Evolutionary conservation across 805 yeast genomes (phyloP).

Genomic region (Naumovozyma dairenensis): DNA sequence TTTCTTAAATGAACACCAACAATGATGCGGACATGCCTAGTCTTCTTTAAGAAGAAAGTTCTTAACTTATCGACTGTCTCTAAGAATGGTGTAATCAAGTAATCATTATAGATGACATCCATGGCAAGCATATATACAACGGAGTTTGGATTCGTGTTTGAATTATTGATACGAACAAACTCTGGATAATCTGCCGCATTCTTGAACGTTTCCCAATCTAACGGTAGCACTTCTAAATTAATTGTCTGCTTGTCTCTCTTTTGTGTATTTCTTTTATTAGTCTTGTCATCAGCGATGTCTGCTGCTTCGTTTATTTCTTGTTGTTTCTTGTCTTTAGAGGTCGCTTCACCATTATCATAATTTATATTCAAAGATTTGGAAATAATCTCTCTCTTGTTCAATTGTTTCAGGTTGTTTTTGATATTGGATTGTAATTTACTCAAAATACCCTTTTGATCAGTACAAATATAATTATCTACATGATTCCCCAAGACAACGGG

Average conservation of each 20-base stretch:
- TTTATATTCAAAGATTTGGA: conserved; percentile 8
- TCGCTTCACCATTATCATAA: not conserved
- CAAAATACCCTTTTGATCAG: conserved; percentile 28
- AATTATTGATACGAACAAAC: not conserved
- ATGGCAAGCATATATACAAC: conserved; percentile 23
- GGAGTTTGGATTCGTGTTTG: conserved; percentile 1
- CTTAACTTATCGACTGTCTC: conserved; percentile 15
- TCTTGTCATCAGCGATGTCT: not conserved
- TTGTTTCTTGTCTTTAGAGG: not conserved
- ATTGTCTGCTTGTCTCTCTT: conserved; percentile 2
- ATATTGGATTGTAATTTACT: conserved; percentile 21
- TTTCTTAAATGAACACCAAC: conserved; percentile 28
- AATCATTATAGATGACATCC: conserved; percentile 31
- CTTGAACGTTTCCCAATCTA: conserved; percentile 28
- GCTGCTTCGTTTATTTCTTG: not conserved
- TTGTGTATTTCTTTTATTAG: conserved; percentile 3
- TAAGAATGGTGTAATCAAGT: conserved; percentile 24
- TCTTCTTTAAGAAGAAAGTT: conserved; percentile 4
- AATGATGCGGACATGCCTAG: conserved; percentile 8
- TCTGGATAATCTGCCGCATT: conserved; percentile 2
- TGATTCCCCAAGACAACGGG: conserved; percentile 23
- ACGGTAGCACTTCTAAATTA: conserved; percentile 15
- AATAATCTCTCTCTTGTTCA: conserved; percentile 12
- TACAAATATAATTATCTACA: conserved; percentile 20
- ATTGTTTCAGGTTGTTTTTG: conserved; percentile 17